Evolutionary conservation across 768 basidiomycete species (phyloP).

Genomic region (Xerocomus potaroensis): DNA sequence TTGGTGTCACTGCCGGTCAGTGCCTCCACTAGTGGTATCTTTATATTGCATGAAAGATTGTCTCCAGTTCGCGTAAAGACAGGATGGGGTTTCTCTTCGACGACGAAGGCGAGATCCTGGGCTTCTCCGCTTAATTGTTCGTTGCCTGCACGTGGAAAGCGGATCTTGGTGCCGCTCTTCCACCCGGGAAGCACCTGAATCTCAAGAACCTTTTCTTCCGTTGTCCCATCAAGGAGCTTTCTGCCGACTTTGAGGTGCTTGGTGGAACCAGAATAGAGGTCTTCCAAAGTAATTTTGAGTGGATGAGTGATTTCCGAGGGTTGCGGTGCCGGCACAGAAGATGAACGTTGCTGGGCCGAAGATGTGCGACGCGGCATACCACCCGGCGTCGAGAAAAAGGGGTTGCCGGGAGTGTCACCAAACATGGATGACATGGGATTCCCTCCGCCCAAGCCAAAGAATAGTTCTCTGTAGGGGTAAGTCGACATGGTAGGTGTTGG

Average conservation of each 20-base stretch:
- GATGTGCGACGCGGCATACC: conserved; percentile 30
- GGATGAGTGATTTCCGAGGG: conserved; percentile 71
- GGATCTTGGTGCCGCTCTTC: conserved; percentile 94
- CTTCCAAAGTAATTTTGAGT: conserved; percentile 79
- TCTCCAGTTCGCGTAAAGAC: conserved; percentile 77
- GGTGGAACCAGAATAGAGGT: conserved; percentile 78
- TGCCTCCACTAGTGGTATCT: conserved; percentile 80
- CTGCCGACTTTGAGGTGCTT: conserved; percentile 89
- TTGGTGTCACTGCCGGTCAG: conserved; percentile 57
- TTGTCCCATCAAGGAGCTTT: conserved; percentile 61
- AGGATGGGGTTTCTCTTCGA: conserved; percentile 91
- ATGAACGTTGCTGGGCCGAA: conserved; percentile 25
- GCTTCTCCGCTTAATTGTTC: conserved; percentile 62
- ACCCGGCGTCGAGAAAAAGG: too few species aligned
- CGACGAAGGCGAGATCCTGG: conserved; percentile 92
- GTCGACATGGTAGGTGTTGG: neutral
- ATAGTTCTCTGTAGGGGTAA: conserved; percentile 45
- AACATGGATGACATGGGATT: conserved; percentile 30
- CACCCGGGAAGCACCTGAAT: conserved; percentile 82
- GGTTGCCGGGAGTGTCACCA: conserved; percentile 32
- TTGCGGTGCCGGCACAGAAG: conserved; percentile 30
- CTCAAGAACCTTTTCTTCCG: conserved; percentile 85
- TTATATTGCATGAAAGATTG: conserved; percentile 59
- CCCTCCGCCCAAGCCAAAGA: conserved; percentile 39
- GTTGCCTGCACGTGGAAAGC: conserved; percentile 85